These are phyloP conservation scores for Chrysoporthe puriensis DNA, from an alignment of 2,329 filamentous ascomycete species.

Conservation along the genomic window DNA sequence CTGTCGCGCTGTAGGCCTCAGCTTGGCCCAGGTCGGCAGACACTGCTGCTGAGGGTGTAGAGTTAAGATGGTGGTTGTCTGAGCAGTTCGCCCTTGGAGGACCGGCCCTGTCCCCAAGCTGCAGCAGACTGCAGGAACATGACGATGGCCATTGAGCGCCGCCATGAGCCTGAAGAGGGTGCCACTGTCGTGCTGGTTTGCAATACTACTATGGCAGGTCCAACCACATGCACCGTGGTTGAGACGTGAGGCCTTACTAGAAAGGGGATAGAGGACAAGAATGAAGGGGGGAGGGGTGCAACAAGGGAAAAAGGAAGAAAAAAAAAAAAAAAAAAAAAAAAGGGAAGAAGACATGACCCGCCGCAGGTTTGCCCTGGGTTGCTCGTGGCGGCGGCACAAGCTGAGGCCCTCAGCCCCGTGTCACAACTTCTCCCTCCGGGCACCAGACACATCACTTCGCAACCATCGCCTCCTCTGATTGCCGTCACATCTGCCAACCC, in stretches of 20 bases:
- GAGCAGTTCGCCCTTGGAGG: constrained; percentile 1
- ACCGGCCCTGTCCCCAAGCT: constrained; percentile 15
- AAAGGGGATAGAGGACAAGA: not conserved
- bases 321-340: not conserved
- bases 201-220: too few species aligned
- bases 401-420: not conserved
- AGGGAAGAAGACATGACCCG: not conserved
- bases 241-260: not conserved
- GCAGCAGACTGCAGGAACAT: constrained; percentile 15
- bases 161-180: not conserved
- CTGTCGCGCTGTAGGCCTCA: not conserved
- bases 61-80: not conserved
- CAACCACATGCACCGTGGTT: not conserved
- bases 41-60: not conserved
- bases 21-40: not conserved
- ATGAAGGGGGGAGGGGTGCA: not conserved
- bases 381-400: not conserved
- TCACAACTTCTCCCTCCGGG: not conserved
- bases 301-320: not conserved
- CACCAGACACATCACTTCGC: not conserved
- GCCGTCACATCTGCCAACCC: not conserved
- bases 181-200: not conserved
- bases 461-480: not conserved
- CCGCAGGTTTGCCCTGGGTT: not conserved
- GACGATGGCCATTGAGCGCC: not conserved